Evolutionary conservation across 164 flowering plant species (phyloP).

Genomic region (Protea cynaroides): DNA sequence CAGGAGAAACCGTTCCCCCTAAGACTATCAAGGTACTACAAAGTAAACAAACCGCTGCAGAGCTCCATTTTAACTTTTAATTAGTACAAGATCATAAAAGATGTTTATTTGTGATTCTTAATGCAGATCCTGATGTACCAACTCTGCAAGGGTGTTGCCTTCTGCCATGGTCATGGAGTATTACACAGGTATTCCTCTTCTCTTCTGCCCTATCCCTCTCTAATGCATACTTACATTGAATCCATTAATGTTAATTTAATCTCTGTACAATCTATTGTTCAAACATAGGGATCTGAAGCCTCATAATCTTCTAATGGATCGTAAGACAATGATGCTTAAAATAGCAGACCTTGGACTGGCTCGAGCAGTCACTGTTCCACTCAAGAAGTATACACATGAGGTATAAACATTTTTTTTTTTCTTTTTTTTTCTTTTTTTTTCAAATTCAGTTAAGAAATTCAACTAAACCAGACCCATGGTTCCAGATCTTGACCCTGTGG

Average conservation of each 20-base stretch:
- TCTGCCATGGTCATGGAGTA: slow-evolving; percentile 92
- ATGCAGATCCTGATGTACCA: slow-evolving; percentile 84
- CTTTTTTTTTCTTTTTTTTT: no score
- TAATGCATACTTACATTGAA: not conserved
- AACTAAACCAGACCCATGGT: not conserved
- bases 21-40: slow-evolving; percentile 46
- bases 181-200: slow-evolving; percentile 51
- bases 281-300: slow-evolving; percentile 81
- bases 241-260: not conserved
- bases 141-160: slow-evolving; percentile 92
- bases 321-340: slow-evolving; percentile 67
- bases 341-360: slow-evolving; percentile 97
- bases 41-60: no score
- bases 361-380: slow-evolving; percentile 70
- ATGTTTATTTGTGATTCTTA: not conserved
- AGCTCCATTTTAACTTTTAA: no score
- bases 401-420: slow-evolving; percentile 16
- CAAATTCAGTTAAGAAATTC: no score
- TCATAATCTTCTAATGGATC: slow-evolving; percentile 91
- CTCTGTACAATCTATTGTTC: no score
- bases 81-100: no score
- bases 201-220: not conserved
- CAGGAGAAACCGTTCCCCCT: slow-evolving; percentile 44
- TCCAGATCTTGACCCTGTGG: slow-evolving; percentile 67
- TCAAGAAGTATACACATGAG: slow-evolving; percentile 96